Percentiles rank a stretch among this genome's conserved stretches.
Conservation (phyloP, 176 grass and related monocot species). For the Paspalum notatum region DNA sequence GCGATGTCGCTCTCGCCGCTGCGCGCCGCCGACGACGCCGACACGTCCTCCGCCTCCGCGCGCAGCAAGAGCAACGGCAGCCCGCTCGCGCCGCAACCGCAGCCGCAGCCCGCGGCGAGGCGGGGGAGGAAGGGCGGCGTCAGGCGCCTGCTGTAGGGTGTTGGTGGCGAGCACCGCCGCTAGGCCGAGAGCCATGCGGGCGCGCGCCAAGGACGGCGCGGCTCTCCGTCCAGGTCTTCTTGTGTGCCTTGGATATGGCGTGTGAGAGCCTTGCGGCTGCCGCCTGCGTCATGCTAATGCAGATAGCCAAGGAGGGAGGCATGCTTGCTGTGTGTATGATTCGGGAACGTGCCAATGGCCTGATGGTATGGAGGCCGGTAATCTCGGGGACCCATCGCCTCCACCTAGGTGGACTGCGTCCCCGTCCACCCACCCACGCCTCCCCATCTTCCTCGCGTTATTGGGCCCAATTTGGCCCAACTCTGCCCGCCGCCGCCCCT, state of each 20-base stretch:
- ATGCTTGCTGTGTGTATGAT: too few species aligned
- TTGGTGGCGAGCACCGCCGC: conserved; percentile 13
- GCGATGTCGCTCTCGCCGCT: conserved; percentile 47
- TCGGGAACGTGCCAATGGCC: too few species aligned
- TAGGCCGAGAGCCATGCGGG: not conserved
- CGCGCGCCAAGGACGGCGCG: not conserved
- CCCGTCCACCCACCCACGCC: too few species aligned
- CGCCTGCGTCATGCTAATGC: too few species aligned
- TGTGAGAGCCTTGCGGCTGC: too few species aligned
- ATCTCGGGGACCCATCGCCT: too few species aligned
- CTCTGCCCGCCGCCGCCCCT: too few species aligned
- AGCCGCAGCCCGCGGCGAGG: not conserved
- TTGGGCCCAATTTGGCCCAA: too few species aligned
- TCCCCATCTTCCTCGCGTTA: too few species aligned
- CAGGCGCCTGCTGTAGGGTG: conserved; percentile 26
- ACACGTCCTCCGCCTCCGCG: not conserved
- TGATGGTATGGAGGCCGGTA: conserved; percentile 22
- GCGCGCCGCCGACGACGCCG: not conserved
- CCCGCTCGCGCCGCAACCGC: not conserved
- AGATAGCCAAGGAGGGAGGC: too few species aligned
- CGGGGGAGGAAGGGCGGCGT: not conserved
- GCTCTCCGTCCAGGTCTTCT: conserved; percentile 2
- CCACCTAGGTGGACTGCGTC: too few species aligned
- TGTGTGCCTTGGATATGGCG: conserved; percentile 45
- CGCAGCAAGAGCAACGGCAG: not conserved